Base-by-base conservation (phyloP, 78 protist genomes). In the Corallochytrium limacisporum region DNA sequence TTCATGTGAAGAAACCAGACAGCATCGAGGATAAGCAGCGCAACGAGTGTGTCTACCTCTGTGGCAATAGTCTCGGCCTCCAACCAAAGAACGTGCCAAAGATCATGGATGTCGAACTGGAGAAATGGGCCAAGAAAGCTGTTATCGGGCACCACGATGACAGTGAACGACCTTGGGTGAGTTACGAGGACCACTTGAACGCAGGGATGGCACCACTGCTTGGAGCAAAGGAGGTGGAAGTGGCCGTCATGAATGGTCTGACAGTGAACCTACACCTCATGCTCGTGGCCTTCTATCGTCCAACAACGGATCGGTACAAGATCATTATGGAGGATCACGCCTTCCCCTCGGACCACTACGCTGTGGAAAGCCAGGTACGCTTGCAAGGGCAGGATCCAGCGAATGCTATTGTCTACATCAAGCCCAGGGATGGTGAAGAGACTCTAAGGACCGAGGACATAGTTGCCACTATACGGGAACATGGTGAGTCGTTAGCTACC, bases 261-360 rank as follows among this genome's bases (percentile, higher is more conserved):
- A 82, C 97, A n/a, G 84, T 73, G 9, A 88, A 91, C 47, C 54
- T 87, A 29, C 97, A 91, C 62, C 54, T 88, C 26, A 35, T 88
- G 82, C 13, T 88, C 67, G 48, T 62, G 2, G 47, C 85, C 33
- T 91, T 91, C 54, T 91, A 91, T 56, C 42, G 74, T 10, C 97
- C 97, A 20, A 78, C 86, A 8, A 67, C 28, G 1, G 18, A 18
- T 39, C 47, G 89, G 20, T 55, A 39, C 62, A 91, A 91, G 71
- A 78, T 91, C 31, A 48, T 91, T 29, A 68, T 83, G 33, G 97
- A 91, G 78, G 54, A 28, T 15, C 51, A 78, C n/a, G 88, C 93
- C n/a, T 91, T 91, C 65, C 97, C 97, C 16, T 76, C 86, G 1
- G 97, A 91, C 62, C 75, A 75, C 50, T 82, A 78, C 42, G 89